Base-by-base conservation (phyloP, 106 monocot genomes). In the Dendrobium catenatum region DNA sequence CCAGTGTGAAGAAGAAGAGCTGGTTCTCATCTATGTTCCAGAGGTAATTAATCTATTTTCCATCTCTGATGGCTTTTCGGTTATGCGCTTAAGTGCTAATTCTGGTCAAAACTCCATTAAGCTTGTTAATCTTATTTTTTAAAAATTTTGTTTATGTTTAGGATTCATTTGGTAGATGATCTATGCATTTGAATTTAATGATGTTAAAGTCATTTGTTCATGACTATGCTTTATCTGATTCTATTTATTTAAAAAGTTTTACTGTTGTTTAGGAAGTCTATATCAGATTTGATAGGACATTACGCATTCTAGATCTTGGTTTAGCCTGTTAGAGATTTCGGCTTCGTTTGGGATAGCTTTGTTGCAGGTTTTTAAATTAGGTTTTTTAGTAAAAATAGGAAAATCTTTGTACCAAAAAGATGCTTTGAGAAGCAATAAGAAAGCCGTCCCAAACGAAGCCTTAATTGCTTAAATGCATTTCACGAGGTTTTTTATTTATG, bases 11-110 rank as follows among this genome's bases (percentile, higher is more conserved):
- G 84, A 95, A 93, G 86, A 95, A 95, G 82, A 88, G 98, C 47
- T 98, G 98, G 98, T 98, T 98, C 68, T 82, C 93, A 6, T 95
- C 95, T 0, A 93, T 98, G 81, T 84, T 98, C 33, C 87, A 95
- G 80, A 98, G 95, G 98, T 98, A 88, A 76, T 42, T 17, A 42
- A 43, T 47, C 56, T 46, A 8, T 73, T 72, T 20, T 26, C 13
- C 42, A 22, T n/a, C 73, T 43, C 16, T 66, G 4, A 22, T 22
- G 19, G 19, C 48, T 2, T 54, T 58, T 11, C 9, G 54, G n/a
- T 51, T 51, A 10, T 51, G 2, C 2, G 51, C 51, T 0, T 51
- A 51, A 51, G 51, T 51, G 51, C 51, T 51, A 51, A 9, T 51
- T 51, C 13, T 51, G 51, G 16, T 51, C 51, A 51, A 51, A 10